These are phyloP conservation scores for Leersia perrieri DNA, from an alignment of 176 grass and related monocot species.

Conservation along the genomic window DNA sequence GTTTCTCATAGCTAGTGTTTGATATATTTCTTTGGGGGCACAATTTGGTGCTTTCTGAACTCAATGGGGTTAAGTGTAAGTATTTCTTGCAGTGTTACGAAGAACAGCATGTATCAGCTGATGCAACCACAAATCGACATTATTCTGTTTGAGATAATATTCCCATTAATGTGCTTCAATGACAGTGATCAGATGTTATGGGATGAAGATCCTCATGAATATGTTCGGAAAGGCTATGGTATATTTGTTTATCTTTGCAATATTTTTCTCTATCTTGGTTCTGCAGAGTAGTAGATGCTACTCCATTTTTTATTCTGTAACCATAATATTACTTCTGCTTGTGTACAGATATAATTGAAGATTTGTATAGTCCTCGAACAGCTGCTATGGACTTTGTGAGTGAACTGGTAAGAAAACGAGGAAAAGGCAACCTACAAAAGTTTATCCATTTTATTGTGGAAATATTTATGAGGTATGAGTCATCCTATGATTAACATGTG, in stretches of 20 bases:
- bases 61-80: not conserved
- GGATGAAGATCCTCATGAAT: slow-evolving; percentile 91
- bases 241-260: slow-evolving; percentile 3
- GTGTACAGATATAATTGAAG: slow-evolving; percentile 85
- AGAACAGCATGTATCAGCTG: slow-evolving; percentile 86
- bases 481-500: not conserved
- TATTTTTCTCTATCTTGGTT: slow-evolving; percentile 4
- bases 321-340: not conserved
- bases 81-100: slow-evolving; percentile 74
- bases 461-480: slow-evolving; percentile 72
- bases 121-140: slow-evolving; percentile 79
- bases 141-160: slow-evolving; percentile 87
- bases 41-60: slow-evolving; percentile 8
- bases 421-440: slow-evolving; percentile 79
- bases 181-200: slow-evolving; percentile 85
- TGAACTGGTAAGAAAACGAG: slow-evolving; percentile 85
- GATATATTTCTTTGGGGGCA: not conserved
- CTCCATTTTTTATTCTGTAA: slow-evolving; percentile 1
- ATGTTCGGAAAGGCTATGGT: slow-evolving; percentile 96
- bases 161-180: slow-evolving; percentile 94
- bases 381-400: slow-evolving; percentile 94
- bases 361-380: slow-evolving; percentile 88
- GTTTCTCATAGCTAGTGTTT: not conserved
- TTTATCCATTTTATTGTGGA: slow-evolving; percentile 87
- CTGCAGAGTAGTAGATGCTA: not conserved